phyloP scores from a whole-genome alignment of 1,284 basidiomycete genomes.

The Ustilago nuda region DNA sequence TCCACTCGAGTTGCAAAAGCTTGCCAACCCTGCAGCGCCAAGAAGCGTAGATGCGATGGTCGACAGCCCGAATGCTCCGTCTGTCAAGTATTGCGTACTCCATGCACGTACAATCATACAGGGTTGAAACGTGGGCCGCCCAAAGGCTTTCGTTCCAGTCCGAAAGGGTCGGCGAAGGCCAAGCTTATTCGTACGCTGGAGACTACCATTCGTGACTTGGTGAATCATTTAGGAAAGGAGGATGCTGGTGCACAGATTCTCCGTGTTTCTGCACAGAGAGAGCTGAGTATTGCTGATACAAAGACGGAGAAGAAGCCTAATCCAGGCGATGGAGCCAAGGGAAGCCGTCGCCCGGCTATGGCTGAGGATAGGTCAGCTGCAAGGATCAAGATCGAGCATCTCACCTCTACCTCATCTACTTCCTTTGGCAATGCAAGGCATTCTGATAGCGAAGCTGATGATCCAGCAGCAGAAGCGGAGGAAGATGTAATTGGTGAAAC shows the following conservation, averaged over 20 bases:
- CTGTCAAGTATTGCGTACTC: constrained; percentile 56
- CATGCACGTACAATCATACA: constrained; percentile 59
- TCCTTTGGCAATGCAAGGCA: constrained; percentile 2
- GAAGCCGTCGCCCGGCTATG: neutral
- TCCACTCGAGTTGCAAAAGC: constrained; percentile 56
- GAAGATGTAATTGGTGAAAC: constrained; percentile 53
- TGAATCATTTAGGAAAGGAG: constrained; percentile 53
- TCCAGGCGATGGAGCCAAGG: neutral
- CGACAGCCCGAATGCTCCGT: constrained; percentile 61
- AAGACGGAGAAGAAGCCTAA: neutral
- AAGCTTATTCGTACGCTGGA: constrained; percentile 57
- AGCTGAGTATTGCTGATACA: constrained; percentile 23
- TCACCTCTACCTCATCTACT: constrained; percentile 7
- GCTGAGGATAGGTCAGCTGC: neutral
- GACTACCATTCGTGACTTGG: constrained; percentile 60
- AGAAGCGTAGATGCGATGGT: constrained; percentile 63
- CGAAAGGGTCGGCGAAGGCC: constrained; percentile 58
- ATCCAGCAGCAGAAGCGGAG: constrained; percentile 33
- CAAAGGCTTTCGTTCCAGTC: constrained; percentile 61
- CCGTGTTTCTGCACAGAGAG: constrained; percentile 50
- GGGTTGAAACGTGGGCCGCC: constrained; percentile 60
- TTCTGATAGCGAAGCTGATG: constrained; percentile 26
- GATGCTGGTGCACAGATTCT: constrained; percentile 52
- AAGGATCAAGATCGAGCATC: constrained; percentile 39
- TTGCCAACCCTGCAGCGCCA: constrained; percentile 58